A percentile compares a stretch with the other conserved stretches of the same genome.
Evolutionary conservation across 805 yeast species (phyloP).

Genomic region (Candida oleophila): DNA sequence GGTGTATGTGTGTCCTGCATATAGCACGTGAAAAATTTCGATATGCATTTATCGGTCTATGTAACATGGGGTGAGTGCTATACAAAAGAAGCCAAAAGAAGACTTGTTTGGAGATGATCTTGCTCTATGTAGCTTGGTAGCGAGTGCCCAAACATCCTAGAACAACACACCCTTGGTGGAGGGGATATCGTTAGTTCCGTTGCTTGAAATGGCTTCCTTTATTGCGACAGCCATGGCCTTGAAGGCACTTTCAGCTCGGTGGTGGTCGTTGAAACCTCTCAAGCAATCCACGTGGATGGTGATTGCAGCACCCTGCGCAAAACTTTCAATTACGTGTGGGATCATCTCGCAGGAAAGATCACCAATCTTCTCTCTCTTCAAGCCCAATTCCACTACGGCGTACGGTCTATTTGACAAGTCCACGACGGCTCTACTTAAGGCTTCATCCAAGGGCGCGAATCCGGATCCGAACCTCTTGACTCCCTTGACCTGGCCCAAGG

Average conservation of each 20-base stretch:
- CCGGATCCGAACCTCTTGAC: constrained; percentile 91
- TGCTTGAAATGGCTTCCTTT: constrained; percentile 76
- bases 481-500: constrained; percentile 86
- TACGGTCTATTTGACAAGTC: constrained; percentile 92
- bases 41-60: too few species aligned
- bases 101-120: too few species aligned
- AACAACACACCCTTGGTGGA: constrained; percentile 93
- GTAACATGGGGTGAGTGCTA: too few species aligned
- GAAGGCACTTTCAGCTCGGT: constrained; percentile 93
- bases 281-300: constrained; percentile 94
- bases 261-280: constrained; percentile 94
- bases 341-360: constrained; percentile 94
- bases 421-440: constrained; percentile 92
- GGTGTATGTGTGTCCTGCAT: neutral
- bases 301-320: constrained; percentile 87
- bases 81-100: too few species aligned
- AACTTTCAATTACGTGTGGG: constrained; percentile 93
- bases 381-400: constrained; percentile 85
- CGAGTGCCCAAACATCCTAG: too few species aligned
- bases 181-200: constrained; percentile 90
- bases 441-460: constrained; percentile 96
- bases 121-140: too few species aligned
- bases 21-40: neutral
- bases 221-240: constrained; percentile 94
- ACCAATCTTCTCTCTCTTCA: constrained; percentile 91